A percentile compares a stretch with the other conserved stretches of the same genome.
Conservation (phyloP, 345 rosid genomes). For the Psidium guajava region DNA sequence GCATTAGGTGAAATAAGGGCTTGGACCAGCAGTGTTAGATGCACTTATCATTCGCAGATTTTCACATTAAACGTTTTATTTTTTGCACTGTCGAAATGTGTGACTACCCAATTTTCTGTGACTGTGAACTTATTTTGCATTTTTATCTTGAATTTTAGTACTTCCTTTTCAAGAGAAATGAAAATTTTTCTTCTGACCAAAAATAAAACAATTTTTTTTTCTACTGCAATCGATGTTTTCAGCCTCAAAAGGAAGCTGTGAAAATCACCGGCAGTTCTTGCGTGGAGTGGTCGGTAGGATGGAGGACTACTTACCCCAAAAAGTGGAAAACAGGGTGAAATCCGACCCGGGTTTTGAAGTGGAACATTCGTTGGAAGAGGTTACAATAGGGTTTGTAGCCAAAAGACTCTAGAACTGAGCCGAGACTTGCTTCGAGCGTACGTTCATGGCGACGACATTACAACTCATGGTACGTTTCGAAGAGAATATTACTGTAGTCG, state of each 20-base stretch:
- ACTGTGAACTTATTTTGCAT: not conserved
- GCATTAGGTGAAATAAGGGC: not conserved
- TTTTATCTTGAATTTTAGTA: too few species aligned
- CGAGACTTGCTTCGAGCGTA: not conserved
- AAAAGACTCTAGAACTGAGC: not conserved
- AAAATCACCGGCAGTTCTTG: not conserved
- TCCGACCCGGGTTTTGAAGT: not conserved
- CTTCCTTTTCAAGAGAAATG: too few species aligned
- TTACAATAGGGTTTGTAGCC: not conserved
- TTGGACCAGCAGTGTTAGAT: not conserved
- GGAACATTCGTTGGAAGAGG: not conserved
- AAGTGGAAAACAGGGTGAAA: not conserved
- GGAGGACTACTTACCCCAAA: not conserved
- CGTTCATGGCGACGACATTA: not conserved
- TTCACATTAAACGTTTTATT: not conserved
- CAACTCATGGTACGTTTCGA: not conserved
- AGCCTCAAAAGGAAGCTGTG: not conserved
- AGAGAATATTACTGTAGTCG: not conserved
- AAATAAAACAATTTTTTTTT: not conserved
- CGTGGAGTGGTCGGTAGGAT: not conserved
- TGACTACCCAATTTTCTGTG: not conserved
- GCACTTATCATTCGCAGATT: not conserved
- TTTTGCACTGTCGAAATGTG: not conserved
- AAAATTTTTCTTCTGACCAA: too few species aligned
- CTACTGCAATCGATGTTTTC: not conserved